Conservation (phyloP, 2,329 filamentous ascomycete genomes). For the Myotisia sp. region DNA sequence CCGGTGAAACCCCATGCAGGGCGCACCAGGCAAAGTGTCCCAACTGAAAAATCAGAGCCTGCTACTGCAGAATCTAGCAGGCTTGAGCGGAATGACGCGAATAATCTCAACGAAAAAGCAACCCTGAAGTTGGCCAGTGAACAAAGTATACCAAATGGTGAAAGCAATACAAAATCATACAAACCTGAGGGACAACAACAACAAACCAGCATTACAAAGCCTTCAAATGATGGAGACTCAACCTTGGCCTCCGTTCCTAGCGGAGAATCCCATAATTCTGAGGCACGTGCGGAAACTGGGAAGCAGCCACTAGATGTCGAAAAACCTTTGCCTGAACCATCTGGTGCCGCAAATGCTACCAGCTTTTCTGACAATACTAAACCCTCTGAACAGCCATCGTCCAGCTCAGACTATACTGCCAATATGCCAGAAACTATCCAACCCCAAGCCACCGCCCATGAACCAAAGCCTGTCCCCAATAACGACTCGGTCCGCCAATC, state of each 20-base stretch:
- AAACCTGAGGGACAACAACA: no score
- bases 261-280: no score
- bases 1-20: slow-evolving; percentile 27
- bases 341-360: neutral
- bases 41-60: slow-evolving; percentile 24
- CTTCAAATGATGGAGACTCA: no score
- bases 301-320: no score
- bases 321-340: neutral
- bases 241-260: no score
- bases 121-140: slow-evolving; percentile 20
- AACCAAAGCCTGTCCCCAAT: slow-evolving; percentile 29
- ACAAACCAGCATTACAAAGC: no score
- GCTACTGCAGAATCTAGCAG: slow-evolving; percentile 27
- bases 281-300: no score
- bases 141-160: slow-evolving; percentile 16
- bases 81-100: slow-evolving; percentile 26
- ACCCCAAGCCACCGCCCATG: slow-evolving; percentile 38
- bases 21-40: slow-evolving; percentile 24
- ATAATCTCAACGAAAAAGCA: slow-evolving; percentile 27
- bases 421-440: slow-evolving; percentile 48
- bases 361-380: neutral
- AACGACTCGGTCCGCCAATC: slow-evolving; percentile 31
- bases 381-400: neutral
- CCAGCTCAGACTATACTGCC: slow-evolving; percentile 34
- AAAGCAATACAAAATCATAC: slow-evolving; percentile 17